These are phyloP conservation scores for Fistulina hepatica DNA, from an alignment of 1,284 basidiomycete species.

Conservation along the genomic window DNA sequence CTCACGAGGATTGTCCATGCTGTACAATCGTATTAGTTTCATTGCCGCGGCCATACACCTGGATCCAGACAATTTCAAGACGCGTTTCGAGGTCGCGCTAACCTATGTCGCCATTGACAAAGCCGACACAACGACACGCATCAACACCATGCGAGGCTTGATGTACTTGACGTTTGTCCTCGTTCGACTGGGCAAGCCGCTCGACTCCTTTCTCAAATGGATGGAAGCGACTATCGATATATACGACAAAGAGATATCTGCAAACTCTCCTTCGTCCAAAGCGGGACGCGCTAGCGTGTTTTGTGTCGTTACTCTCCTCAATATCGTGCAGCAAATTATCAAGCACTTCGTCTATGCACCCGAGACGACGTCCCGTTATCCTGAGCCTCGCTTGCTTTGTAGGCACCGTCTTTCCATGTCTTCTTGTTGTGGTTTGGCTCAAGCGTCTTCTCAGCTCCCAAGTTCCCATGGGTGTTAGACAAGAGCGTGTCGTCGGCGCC, in stretches of 20 bases:
- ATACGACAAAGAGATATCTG: conserved; percentile 42
- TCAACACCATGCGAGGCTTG: conserved; percentile 67
- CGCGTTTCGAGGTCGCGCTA: conserved; percentile 50
- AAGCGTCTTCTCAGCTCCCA: too few relatives aligned
- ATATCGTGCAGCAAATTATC: too few relatives aligned
- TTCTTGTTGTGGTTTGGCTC: too few relatives aligned
- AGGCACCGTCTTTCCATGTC: too few relatives aligned
- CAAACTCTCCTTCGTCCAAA: conserved; percentile 6
- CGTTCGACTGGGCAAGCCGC: conserved; percentile 43
- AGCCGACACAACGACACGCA: conserved; percentile 61
- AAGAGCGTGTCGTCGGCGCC: too few relatives aligned
- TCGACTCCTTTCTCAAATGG: conserved; percentile 57
- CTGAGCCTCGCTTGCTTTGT: conserved; percentile 11
- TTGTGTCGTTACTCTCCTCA: too few relatives aligned
- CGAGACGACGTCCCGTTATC: conserved; percentile 7
- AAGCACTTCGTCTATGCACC: not conserved
- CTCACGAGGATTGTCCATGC: conserved; percentile 58
- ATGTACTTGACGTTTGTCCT: conserved; percentile 67
- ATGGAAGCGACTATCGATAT: conserved; percentile 56
- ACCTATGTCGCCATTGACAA: conserved; percentile 60
- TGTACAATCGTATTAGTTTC: conserved; percentile 80
- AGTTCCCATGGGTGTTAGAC: too few relatives aligned
- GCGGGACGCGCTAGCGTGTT: conserved; percentile 12
- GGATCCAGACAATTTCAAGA: conserved; percentile 40
- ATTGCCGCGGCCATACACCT: conserved; percentile 69